A percentile compares a stretch with the other conserved stretches of the same genome.
phyloP scores from a whole-genome alignment of 495 filamentous ascomycete genomes.

The Haplographium delicatum region DNA sequence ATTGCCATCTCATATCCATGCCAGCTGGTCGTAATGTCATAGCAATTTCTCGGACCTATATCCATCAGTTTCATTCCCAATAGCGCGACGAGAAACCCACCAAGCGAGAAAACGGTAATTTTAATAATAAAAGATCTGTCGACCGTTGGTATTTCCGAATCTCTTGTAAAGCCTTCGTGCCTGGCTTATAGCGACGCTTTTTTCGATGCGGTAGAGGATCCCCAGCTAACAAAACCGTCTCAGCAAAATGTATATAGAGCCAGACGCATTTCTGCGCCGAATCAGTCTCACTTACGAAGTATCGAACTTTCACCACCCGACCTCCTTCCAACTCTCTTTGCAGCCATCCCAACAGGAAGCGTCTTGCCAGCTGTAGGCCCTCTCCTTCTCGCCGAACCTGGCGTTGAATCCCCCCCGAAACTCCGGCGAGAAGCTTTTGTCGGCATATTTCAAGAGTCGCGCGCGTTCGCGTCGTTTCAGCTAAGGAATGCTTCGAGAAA shows the following conservation, averaged over 20 bases:
- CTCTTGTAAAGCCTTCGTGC: constrained; percentile 78
- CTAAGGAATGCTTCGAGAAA: constrained; percentile 4
- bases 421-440: too few species aligned
- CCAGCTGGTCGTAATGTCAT: constrained; percentile 43
- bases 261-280: too few species aligned
- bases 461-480: not conserved
- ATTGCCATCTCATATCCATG: constrained; percentile 80
- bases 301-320: too few species aligned
- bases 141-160: constrained; percentile 79
- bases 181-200: constrained; percentile 72
- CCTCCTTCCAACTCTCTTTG: constrained; percentile 6
- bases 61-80: not conserved
- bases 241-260: too few species aligned
- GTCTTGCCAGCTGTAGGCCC: not conserved
- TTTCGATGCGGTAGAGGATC: constrained; percentile 61
- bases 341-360: not conserved
- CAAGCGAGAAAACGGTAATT: constrained; percentile 81
- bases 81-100: constrained; percentile 40
- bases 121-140: constrained; percentile 74
- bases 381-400: constrained; percentile 10
- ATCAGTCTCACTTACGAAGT: too few species aligned
- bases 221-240: constrained; percentile 51
- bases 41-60: constrained; percentile 79
- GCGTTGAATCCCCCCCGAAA: constrained; percentile 11
- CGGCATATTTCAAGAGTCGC: too few species aligned